Evolutionary conservation across 1,139 yeast species (phyloP), one percentile per base, ranked within the genome.

Genomic region (Suhomyces bribrorum): DNA sequence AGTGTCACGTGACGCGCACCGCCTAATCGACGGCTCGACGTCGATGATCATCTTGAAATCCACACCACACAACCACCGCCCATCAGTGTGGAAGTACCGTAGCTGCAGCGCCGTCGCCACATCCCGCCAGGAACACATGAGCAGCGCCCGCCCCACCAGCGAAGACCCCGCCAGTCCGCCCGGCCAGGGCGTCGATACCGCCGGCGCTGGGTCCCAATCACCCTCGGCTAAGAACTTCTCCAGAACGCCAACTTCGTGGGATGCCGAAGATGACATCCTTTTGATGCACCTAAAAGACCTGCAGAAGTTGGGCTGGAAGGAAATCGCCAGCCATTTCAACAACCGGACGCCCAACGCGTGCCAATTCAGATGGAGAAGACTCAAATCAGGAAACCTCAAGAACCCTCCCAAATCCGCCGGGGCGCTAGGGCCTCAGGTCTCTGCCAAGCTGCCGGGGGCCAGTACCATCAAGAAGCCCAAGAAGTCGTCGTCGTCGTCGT

Each of bases 321-420:
- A 83, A 48, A 83, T 83, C 37, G 82, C 88, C 8, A 70, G 78
- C 38, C 79, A 82, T 52, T 83, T 83, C 59, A 70, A 69, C 37
- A 79, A 80, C 57, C 66, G 90, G 59, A 83, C 89, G 1, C 86
- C 88, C 28, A 83, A 83, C 53, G 89, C 89, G 4, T 83, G 89
- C 49, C 90, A 83, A 59, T 83, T 83, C 52, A 71, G 90, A 53
- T 83, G 90, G 90, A 73, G 90, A 60, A 61, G 90, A 43, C 68
- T 85, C 43, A 78, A 79, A 57, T 73, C 79, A 9, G 86, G 86
- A 1, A 78, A 79, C 48, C 63, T 81, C 50, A 81, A 81, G 59
- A 71, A 71, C 48, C 76, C 77, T 7, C 79, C 82, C 4, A 74
- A 74, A 46, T 66, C 73, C 34, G 71, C 69, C 3, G 61, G 66